These are phyloP conservation scores for Raphanus raphanistrum DNA, from an alignment of 345 rosid genomes.

Conservation along the genomic window DNA sequence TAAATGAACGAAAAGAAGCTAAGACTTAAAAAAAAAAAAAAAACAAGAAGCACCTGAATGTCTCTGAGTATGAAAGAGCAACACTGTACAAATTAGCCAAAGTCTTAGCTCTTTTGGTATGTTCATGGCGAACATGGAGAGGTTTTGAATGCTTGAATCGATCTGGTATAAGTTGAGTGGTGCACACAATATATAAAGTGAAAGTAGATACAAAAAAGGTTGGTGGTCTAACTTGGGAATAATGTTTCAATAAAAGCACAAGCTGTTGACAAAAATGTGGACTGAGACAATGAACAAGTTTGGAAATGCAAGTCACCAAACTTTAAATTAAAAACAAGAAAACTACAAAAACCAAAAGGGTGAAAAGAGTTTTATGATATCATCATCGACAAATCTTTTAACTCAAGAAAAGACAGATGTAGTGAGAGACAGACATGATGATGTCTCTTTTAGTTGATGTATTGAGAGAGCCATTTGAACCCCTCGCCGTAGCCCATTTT, in stretches of 20 bases:
- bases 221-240: conserved; percentile 36
- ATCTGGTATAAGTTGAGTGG: background rate
- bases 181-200: conserved; percentile 19
- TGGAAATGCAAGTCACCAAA: conserved; percentile 38
- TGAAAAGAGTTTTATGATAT: conserved; percentile 11
- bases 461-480: conserved; percentile 76
- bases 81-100: conserved; percentile 20
- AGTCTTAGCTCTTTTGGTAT: background rate
- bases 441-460: conserved; percentile 50
- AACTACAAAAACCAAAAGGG: conserved; percentile 4
- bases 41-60: conserved; percentile 14
- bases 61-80: conserved; percentile 4
- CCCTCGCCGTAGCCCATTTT: conserved; percentile 83
- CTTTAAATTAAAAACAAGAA: background rate
- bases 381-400: background rate
- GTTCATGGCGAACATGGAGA: conserved; percentile 3
- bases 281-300: conserved; percentile 1
- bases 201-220: conserved; percentile 6
- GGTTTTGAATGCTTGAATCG: background rate
- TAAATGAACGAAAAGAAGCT: background rate
- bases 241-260: conserved; percentile 24
- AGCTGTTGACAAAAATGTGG: conserved; percentile 15
- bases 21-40: background rate
- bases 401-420: conserved; percentile 18
- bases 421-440: background rate